Base-by-base conservation (phyloP, 2,329 filamentous ascomycete species). In the Aspergillus felis region DNA sequence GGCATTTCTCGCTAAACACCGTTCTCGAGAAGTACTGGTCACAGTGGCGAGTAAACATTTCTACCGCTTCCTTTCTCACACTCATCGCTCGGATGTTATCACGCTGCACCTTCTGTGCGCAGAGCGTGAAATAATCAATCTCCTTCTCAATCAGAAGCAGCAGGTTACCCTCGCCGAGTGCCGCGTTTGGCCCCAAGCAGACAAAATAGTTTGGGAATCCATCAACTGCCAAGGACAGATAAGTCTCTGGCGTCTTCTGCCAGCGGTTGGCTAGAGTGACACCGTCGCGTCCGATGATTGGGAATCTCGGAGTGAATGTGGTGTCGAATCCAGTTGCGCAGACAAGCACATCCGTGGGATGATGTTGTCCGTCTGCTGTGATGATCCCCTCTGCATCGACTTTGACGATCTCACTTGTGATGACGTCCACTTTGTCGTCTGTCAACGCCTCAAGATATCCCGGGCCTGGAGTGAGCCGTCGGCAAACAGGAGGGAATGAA, bases 361-460 rank as follows among this genome's bases (percentile, higher is more conserved):
- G 64, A 52, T 73, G 70, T 20, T 63, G 65, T 4, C 73, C 72
- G 46, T 76, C 73, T 3, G 64, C 68, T 0, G 69, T 72, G 24
- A 71, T 57, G 20, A 77, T 71, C 4, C 72, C 71, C 1, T 63
- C 62, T 24, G 64, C 62, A 27, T 69, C 66, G 14, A 74, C 61
- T 12, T 63, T 76, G 22, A 74, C 76, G 63, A 89, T 89, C 0
- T 73, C 76, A 0, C 78, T 80, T 17, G 76, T 78, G 64, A 88
- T 83, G 59, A 84, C 82, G 3, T 82, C 78, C 1, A 87, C 84
- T 55, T 88, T 87, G 5, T 82, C 79, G 57, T 83, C 77, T 0
- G 79, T 79, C 20, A 89, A 74, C 0, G 86, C 85, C 67, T 89
- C 87, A 2, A 90, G 70, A 56, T 80, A 81, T 1, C 77, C 77